Percentiles rank a stretch among this genome's conserved stretches.
These are phyloP conservation scores for Carallia pectinifolia DNA, from an alignment of 345 rosid species.

Conservation along the genomic window DNA sequence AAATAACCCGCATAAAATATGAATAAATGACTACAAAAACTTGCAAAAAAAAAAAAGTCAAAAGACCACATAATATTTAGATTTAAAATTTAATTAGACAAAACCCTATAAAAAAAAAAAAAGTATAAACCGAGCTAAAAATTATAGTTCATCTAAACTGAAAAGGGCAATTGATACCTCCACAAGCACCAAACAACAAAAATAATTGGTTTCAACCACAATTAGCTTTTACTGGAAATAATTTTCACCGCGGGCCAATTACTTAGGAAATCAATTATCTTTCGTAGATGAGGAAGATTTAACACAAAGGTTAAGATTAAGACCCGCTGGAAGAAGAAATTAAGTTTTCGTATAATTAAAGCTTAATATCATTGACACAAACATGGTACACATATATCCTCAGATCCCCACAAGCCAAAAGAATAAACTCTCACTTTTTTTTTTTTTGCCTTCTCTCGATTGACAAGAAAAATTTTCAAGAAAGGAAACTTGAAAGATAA, in stretches of 20 bases:
- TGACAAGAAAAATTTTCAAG: slow-evolving; percentile 2
- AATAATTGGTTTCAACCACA: too few relatives aligned
- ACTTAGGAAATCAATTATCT: not conserved
- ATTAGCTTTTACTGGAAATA: not conserved
- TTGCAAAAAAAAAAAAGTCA: too few relatives aligned
- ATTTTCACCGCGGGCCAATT: not conserved
- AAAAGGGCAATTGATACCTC: too few relatives aligned
- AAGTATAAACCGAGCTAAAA: not conserved
- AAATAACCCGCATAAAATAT: too few relatives aligned
- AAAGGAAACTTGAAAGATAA: not conserved
- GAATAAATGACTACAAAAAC: too few relatives aligned
- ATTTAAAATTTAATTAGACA: too few relatives aligned
- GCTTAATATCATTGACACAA: slow-evolving; percentile 27
- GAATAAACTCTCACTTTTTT: not conserved
- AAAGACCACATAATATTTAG: too few relatives aligned
- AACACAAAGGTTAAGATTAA: not conserved
- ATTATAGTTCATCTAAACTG: not conserved
- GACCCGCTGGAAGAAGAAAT: slow-evolving; percentile 14
- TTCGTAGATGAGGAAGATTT: not conserved
- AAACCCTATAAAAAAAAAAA: too few relatives aligned
- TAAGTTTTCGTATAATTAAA: slow-evolving; percentile 24
- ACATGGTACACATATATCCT: slow-evolving; percentile 28
- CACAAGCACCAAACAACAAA: not conserved
- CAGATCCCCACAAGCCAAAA: slow-evolving; percentile 24
- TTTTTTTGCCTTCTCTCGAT: not conserved